Evolutionary conservation across 805 yeast genomes (phyloP).

Genomic region (Saccharomycopsis malanga): DNA sequence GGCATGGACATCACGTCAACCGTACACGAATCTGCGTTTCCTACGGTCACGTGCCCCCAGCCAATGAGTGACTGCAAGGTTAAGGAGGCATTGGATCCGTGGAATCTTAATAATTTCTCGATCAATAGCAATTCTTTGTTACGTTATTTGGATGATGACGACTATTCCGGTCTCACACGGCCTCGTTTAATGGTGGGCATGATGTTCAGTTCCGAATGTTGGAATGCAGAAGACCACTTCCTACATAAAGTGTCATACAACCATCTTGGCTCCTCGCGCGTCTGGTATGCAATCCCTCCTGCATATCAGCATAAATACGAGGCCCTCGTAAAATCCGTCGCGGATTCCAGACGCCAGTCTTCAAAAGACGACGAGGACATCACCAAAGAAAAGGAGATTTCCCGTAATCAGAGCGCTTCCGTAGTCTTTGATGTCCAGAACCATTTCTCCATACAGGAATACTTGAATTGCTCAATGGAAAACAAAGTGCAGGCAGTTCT

Average conservation of each 20-base stretch:
- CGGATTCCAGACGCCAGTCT: conserved; percentile 6
- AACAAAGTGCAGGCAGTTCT: conserved; percentile 29
- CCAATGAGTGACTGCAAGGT: conserved; percentile 11
- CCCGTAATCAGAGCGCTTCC: not conserved
- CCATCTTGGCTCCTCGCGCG: conserved; percentile 46
- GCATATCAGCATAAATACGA: conserved; percentile 48
- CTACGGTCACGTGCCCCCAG: conserved; percentile 21
- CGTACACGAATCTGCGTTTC: conserved; percentile 37
- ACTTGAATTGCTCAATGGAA: conserved; percentile 29
- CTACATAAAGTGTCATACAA: conserved; percentile 46
- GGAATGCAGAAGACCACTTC: conserved; percentile 58
- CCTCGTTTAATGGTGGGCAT: conserved; percentile 46
- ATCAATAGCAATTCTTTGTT: conserved; percentile 42
- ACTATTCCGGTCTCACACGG: conserved; percentile 34
- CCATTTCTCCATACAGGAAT: conserved; percentile 17
- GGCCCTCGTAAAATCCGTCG: conserved; percentile 26
- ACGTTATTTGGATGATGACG: conserved; percentile 37
- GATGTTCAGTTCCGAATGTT: conserved; percentile 47
- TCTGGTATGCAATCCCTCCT: conserved; percentile 62
- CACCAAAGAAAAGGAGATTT: conserved; percentile 2
- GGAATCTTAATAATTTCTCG: conserved; percentile 56
- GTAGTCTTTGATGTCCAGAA: conserved; percentile 6
- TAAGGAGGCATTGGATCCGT: conserved; percentile 30
- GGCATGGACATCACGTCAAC: conserved; percentile 30
- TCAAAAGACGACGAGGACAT: conserved; percentile 11